Evolutionary conservation across 1,139 yeast genomes (phyloP).

Genomic region (Lodderomyces margitis): DNA sequence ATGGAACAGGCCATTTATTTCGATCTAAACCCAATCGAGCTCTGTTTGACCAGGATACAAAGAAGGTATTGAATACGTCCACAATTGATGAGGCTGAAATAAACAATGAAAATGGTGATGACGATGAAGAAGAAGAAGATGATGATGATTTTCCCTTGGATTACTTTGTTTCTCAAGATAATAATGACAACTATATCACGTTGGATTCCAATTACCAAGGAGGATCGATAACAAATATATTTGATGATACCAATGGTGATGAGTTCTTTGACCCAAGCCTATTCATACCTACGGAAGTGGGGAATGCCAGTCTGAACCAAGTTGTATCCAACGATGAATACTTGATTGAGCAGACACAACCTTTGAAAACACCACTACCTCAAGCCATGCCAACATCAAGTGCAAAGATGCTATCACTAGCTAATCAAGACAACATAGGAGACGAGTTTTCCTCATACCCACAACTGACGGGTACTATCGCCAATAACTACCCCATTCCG

Average conservation of each 20-base stretch:
- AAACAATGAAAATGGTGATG: slow-evolving; percentile 17
- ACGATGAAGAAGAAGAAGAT: slow-evolving; percentile 41
- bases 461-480: background rate
- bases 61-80: background rate
- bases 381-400: slow-evolving; percentile 15
- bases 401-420: slow-evolving; percentile 8
- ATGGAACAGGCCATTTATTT: background rate
- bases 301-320: slow-evolving; percentile 23
- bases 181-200: slow-evolving; percentile 31
- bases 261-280: slow-evolving; percentile 30
- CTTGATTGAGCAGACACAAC: slow-evolving; percentile 49
- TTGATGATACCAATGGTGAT: slow-evolving; percentile 26
- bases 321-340: slow-evolving; percentile 43
- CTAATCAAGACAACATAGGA: slow-evolving; percentile 7
- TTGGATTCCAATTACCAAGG: slow-evolving; percentile 31
- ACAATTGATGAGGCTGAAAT: background rate
- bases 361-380: slow-evolving; percentile 28
- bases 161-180: slow-evolving; percentile 39
- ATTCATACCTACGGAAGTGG: slow-evolving; percentile 16
- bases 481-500: slow-evolving; percentile 2
- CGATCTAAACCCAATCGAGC: background rate
- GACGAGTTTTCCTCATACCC: slow-evolving; percentile 3
- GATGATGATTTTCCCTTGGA: slow-evolving; percentile 73
- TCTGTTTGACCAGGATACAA: background rate
- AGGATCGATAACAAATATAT: slow-evolving; percentile 21